phyloP scores from a whole-genome alignment of 1,284 basidiomycete genomes.

The Cryptococcus sp. region DNA sequence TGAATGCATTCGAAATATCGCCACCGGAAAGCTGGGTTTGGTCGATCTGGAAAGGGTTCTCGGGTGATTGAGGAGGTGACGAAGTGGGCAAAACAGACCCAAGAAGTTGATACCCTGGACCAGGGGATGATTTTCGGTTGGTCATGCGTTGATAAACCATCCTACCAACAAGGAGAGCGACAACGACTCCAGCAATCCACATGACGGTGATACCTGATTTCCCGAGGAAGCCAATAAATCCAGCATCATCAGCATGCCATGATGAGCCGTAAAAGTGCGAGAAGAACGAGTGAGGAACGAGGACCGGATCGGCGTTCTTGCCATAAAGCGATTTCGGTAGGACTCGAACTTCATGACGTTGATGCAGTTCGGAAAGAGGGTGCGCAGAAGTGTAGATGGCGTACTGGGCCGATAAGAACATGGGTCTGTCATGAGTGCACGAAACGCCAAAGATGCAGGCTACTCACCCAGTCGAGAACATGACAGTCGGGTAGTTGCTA shows the following conservation, averaged over 20 bases:
- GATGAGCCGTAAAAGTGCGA: constrained; percentile 93
- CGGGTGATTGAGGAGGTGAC: constrained; percentile 9
- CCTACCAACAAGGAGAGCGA: constrained; percentile 64
- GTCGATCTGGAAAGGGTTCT: constrained; percentile 11
- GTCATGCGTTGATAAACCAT: constrained; percentile 51
- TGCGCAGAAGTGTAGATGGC: constrained; percentile 73
- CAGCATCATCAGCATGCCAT: constrained; percentile 93
- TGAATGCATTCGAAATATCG: constrained; percentile 30
- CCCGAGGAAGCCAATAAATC: constrained; percentile 84
- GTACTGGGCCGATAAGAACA: constrained; percentile 86
- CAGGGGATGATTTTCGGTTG: not conserved
- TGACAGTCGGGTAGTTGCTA: constrained; percentile 96
- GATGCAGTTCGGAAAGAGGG: constrained; percentile 54
- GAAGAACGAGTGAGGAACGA: constrained; percentile 90
- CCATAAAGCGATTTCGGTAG: constrained; percentile 92
- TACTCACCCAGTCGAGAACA: constrained; percentile 86
- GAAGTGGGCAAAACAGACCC: constrained; percentile 19
- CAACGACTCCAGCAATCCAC: constrained; percentile 69
- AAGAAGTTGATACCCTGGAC: constrained; percentile 5
- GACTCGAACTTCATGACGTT: constrained; percentile 71
- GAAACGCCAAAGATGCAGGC: not conserved
- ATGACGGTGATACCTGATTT: constrained; percentile 79
- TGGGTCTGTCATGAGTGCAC: constrained; percentile 51
- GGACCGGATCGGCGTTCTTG: constrained; percentile 81
- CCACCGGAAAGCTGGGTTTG: constrained; percentile 8